A percentile compares a stretch with the other conserved stretches of the same genome.
Evolutionary conservation across 2,329 filamentous ascomycete genomes (phyloP).

Genomic region (Pseudogymnoascus sp.): DNA sequence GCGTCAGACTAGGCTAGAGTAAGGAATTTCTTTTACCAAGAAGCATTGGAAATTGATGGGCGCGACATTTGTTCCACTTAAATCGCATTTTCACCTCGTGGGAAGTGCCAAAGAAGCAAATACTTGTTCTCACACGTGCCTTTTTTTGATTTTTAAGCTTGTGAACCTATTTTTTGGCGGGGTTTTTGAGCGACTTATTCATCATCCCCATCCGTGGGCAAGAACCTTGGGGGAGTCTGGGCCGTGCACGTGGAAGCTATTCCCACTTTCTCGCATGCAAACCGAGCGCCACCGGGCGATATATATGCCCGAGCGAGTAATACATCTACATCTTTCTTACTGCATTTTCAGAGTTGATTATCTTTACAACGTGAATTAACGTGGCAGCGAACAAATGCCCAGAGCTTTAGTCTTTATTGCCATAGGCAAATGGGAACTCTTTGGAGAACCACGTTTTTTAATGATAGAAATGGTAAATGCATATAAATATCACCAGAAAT

Average conservation of each 20-base stretch:
- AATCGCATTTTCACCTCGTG: background rate
- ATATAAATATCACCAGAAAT: background rate
- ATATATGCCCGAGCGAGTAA: background rate
- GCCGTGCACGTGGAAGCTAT: background rate
- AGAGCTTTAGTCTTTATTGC: background rate
- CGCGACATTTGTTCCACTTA: background rate
- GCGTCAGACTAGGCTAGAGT: background rate
- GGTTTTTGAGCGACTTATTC: background rate
- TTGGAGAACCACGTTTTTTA: background rate
- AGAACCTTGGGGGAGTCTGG: background rate
- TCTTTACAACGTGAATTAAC: background rate
- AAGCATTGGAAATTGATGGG: background rate
- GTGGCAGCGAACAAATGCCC: background rate
- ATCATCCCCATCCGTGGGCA: background rate
- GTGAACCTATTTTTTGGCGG: background rate
- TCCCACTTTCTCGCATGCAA: background rate
- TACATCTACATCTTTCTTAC: background rate
- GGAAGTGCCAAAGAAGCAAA: background rate
- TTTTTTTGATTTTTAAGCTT: background rate
- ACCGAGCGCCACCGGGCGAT: background rate
- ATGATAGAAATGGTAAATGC: background rate
- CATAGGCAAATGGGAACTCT: background rate
- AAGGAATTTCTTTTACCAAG: background rate
- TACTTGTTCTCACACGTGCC: background rate
- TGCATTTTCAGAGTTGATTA: background rate